Conservation (phyloP, 2,329 filamentous ascomycete genomes). For the Dactylellina sp. region DNA sequence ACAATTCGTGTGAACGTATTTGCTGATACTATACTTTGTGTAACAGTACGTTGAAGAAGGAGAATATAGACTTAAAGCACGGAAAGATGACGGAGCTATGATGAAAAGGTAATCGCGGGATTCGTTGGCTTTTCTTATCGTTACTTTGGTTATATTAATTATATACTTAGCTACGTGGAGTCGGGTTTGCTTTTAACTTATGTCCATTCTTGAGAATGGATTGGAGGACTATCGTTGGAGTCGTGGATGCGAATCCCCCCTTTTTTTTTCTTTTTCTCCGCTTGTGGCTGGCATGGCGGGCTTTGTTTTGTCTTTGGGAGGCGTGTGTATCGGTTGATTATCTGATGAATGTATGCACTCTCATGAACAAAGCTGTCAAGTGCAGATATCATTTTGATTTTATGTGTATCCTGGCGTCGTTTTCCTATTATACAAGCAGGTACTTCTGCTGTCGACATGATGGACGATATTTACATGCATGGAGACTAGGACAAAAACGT, state of each 20-base stretch:
- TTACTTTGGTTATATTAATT: neutral
- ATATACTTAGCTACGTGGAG: neutral
- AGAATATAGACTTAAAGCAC: conserved; percentile 50
- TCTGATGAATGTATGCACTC: too few relatives aligned
- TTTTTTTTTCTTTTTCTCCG: neutral
- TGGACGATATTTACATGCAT: too few relatives aligned
- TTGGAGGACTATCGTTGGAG: conserved; percentile 5
- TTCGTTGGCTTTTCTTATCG: too few relatives aligned
- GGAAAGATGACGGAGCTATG: conserved; percentile 42
- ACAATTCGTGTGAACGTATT: too few relatives aligned
- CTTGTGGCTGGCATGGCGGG: neutral
- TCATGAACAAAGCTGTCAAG: too few relatives aligned
- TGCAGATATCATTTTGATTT: too few relatives aligned
- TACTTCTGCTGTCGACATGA: too few relatives aligned
- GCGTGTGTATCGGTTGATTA: neutral
- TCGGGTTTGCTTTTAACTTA: neutral
- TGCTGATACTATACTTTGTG: neutral
- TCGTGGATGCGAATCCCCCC: neutral
- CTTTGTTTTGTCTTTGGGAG: neutral
- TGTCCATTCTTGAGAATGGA: neutral
- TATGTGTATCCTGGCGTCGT: too few relatives aligned
- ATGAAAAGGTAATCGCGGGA: conserved; percentile 1
- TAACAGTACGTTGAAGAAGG: conserved; percentile 46
- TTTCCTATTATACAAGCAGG: too few relatives aligned
- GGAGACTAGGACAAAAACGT: too few relatives aligned